Conservation (phyloP, 306 rosid genomes). For the Prunus armeniaca region DNA sequence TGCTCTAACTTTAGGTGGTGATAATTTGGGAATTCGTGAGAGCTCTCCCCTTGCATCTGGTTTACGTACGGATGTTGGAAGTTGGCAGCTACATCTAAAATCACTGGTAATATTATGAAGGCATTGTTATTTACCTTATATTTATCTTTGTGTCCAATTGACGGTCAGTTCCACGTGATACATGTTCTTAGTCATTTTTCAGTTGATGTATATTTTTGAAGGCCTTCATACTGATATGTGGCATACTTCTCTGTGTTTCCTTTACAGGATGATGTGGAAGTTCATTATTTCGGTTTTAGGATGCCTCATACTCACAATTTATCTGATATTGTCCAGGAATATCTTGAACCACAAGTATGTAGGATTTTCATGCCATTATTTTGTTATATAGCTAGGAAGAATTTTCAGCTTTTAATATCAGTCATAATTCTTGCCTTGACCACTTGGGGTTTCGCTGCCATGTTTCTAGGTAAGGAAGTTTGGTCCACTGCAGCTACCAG, state of each 20-base stretch:
- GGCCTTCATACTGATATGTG: conserved; percentile 10
- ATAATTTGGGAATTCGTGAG: conserved; percentile 40
- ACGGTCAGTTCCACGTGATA: neutral
- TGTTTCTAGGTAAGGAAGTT: conserved; percentile 52
- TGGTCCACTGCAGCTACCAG: conserved; percentile 68
- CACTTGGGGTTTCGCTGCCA: conserved; percentile 12
- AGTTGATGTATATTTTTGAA: neutral
- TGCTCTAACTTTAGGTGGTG: conserved; percentile 51
- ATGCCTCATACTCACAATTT: conserved; percentile 84
- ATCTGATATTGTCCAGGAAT: conserved; percentile 77
- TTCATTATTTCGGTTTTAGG: conserved; percentile 83
- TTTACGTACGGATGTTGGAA: conserved; percentile 73
- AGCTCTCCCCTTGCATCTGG: conserved; percentile 75
- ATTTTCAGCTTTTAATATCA: neutral
- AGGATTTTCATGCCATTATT: neutral
- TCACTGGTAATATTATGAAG: conserved; percentile 58
- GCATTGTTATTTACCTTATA: too few relatives aligned
- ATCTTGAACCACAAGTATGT: conserved; percentile 74
- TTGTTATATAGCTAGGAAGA: neutral
- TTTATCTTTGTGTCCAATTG: too few relatives aligned
- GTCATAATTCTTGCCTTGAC: neutral
- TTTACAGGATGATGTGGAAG: conserved; percentile 69
- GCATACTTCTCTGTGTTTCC: conserved; percentile 19
- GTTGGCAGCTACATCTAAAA: conserved; percentile 91
- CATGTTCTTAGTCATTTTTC: neutral